phyloP scores from a whole-genome alignment of 495 filamentous ascomycete genomes.

The Aspergillus taichungensis region DNA sequence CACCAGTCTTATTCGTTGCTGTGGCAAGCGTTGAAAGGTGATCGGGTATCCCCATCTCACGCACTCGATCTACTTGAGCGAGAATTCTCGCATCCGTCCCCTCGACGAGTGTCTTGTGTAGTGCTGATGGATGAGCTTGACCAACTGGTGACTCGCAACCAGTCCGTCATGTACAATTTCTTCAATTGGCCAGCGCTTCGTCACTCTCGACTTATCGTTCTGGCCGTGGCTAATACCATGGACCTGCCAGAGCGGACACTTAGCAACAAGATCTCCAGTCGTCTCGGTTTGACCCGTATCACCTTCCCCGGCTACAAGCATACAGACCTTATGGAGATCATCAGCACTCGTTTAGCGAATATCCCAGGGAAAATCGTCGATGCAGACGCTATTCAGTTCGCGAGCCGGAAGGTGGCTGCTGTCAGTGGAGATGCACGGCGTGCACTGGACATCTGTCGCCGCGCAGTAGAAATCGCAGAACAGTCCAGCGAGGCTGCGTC shows the following conservation, averaged over 20 bases:
- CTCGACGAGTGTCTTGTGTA: constrained; percentile 87
- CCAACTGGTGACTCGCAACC: constrained; percentile 93
- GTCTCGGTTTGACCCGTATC: constrained; percentile 82
- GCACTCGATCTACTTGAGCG: constrained; percentile 82
- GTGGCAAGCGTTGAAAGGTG: constrained; percentile 92
- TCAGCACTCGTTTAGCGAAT: constrained; percentile 76
- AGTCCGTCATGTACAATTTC: constrained; percentile 99
- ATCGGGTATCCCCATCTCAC: constrained; percentile 86
- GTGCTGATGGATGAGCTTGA: constrained; percentile 99
- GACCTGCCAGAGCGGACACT: constrained; percentile 94
- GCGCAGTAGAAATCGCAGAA: constrained; percentile 94
- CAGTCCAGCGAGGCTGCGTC: constrained; percentile 42
- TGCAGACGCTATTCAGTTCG: constrained; percentile 91
- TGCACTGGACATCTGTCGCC: constrained; percentile 88
- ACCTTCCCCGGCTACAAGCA: constrained; percentile 97
- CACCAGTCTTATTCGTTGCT: constrained; percentile 93
- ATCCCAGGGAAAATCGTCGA: constrained; percentile 89
- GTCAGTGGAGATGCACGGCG: constrained; percentile 91
- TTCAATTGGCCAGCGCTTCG: constrained; percentile 98
- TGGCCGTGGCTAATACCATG: constrained; percentile 99
- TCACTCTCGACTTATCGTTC: constrained; percentile 85
- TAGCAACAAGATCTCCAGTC: constrained; percentile 94
- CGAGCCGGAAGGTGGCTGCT: constrained; percentile 90
- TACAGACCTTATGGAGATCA: constrained; percentile 96
- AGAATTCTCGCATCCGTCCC: constrained; percentile 85